These are phyloP conservation scores for Colletotrichum cordylinicola DNA, from an alignment of 2,329 filamentous ascomycete species.

Conservation along the genomic window DNA sequence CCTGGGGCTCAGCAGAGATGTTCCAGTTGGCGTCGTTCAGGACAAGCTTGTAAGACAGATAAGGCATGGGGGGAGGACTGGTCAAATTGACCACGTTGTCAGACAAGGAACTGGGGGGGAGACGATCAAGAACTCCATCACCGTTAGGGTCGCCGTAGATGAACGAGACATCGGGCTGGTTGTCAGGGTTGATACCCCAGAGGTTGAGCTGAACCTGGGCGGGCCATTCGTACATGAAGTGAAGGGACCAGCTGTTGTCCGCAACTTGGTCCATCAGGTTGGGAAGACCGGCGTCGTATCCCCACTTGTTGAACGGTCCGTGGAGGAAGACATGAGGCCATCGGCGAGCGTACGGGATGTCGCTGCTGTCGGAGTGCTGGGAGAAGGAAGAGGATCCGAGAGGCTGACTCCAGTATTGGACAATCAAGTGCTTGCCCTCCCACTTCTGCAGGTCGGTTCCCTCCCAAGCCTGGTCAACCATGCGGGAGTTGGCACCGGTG, in stretches of 20 bases:
- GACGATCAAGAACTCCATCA: constrained; percentile 65
- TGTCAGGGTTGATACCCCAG: constrained; percentile 71
- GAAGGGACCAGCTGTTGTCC: constrained; percentile 60
- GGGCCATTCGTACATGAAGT: constrained; percentile 70
- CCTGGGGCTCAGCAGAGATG: constrained; percentile 58
- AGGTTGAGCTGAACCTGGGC: constrained; percentile 66
- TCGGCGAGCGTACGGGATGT: constrained; percentile 43
- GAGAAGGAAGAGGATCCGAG: constrained; percentile 65
- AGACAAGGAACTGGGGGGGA: constrained; percentile 64
- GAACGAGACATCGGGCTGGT: constrained; percentile 63
- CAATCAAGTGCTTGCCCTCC: constrained; percentile 65
- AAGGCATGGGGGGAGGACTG: constrained; percentile 54
- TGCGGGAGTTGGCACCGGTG: constrained; percentile 51
- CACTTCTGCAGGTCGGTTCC: constrained; percentile 64
- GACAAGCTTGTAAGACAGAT: constrained; percentile 58
- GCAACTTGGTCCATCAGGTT: constrained; percentile 35
- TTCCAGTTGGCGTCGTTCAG: constrained; percentile 59
- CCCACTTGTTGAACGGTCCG: constrained; percentile 68
- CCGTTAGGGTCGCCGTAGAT: constrained; percentile 68
- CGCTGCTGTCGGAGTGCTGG: constrained; percentile 60
- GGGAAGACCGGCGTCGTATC: constrained; percentile 60
- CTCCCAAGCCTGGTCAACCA: constrained; percentile 57
- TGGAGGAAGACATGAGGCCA: constrained; percentile 69
- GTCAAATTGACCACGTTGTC: constrained; percentile 65
- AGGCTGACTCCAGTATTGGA: constrained; percentile 67